Evolutionary conservation across 2,329 filamentous ascomycete species (phyloP).

Genomic region (Aspergillus candidus): DNA sequence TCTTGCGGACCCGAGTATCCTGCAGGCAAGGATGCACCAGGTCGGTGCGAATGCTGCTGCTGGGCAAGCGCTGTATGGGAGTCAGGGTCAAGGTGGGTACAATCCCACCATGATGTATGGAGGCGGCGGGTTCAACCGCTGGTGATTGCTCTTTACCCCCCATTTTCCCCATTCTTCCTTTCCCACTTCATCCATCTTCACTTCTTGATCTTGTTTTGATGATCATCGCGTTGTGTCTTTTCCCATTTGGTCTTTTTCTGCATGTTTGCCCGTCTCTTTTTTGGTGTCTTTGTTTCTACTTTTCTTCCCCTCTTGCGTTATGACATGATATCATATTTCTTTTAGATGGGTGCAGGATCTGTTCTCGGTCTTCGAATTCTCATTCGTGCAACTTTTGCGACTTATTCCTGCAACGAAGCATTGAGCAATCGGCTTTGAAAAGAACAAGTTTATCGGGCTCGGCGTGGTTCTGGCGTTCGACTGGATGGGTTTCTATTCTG

Average conservation of each 20-base stretch:
- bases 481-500: constrained; percentile 21
- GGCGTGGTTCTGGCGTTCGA: constrained; percentile 31
- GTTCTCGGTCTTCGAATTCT: constrained; percentile 16
- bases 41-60: constrained; percentile 65
- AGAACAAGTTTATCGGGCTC: constrained; percentile 25
- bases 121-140: constrained; percentile 61
- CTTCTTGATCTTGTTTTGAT: constrained; percentile 6
- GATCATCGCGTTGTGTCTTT: constrained; percentile 15
- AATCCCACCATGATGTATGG: constrained; percentile 74
- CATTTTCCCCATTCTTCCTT: constrained; percentile 19
- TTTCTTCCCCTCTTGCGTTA: constrained; percentile 15
- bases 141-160: constrained; percentile 46
- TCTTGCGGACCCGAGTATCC: constrained; percentile 99
- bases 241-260: background rate
- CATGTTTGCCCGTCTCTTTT: constrained; percentile 22
- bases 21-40: constrained; percentile 95
- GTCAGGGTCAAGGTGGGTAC: constrained; percentile 89
- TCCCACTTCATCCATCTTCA: constrained; percentile 4
- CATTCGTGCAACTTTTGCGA: constrained; percentile 20
- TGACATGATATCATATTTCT: constrained; percentile 29
- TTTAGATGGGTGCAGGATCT: constrained; percentile 22
- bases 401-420: constrained; percentile 26
- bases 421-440: constrained; percentile 30
- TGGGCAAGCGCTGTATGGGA: constrained; percentile 84
- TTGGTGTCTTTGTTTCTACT: constrained; percentile 15